Evolutionary conservation across 176 grass and related monocot genomes (phyloP).

Genomic region (Paspalum vaginatum): DNA sequence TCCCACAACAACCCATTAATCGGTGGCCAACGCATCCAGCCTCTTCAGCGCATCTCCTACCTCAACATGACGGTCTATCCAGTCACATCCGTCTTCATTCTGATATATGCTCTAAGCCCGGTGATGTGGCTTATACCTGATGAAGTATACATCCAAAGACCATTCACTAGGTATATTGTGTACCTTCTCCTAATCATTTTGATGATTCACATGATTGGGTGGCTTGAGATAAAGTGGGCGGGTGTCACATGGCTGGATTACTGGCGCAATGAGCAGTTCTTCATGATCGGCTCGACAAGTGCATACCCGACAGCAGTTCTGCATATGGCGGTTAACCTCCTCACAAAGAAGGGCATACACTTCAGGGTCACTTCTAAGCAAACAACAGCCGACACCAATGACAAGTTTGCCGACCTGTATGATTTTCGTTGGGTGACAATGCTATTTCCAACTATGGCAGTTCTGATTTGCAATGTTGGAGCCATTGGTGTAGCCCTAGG

Average conservation of each 20-base stretch:
- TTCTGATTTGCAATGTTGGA: constrained; percentile 34
- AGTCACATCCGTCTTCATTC: constrained; percentile 33
- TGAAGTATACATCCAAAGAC: constrained; percentile 40
- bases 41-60: constrained; percentile 36
- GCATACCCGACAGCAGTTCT: constrained; percentile 25
- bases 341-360: constrained; percentile 41
- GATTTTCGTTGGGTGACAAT: constrained; percentile 37
- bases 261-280: constrained; percentile 43
- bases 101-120: constrained; percentile 21
- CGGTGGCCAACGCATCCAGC: not conserved
- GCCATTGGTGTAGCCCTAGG: constrained; percentile 43
- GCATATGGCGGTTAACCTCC: constrained; percentile 32
- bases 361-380: constrained; percentile 47
- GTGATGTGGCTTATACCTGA: constrained; percentile 41
- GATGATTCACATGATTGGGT: constrained; percentile 41
- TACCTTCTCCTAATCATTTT: constrained; percentile 36
- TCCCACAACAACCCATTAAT: constrained; percentile 41
- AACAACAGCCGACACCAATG: not conserved
- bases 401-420: constrained; percentile 40
- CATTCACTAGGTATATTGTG: constrained; percentile 30
- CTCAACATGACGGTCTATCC: constrained; percentile 42
- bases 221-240: constrained; percentile 41
- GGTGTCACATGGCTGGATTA: constrained; percentile 35
- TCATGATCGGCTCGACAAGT: constrained; percentile 36
- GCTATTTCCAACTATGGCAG: constrained; percentile 13